Base-by-base conservation (phyloP, 306 rosid genomes). In the Rosa lucieae region DNA sequence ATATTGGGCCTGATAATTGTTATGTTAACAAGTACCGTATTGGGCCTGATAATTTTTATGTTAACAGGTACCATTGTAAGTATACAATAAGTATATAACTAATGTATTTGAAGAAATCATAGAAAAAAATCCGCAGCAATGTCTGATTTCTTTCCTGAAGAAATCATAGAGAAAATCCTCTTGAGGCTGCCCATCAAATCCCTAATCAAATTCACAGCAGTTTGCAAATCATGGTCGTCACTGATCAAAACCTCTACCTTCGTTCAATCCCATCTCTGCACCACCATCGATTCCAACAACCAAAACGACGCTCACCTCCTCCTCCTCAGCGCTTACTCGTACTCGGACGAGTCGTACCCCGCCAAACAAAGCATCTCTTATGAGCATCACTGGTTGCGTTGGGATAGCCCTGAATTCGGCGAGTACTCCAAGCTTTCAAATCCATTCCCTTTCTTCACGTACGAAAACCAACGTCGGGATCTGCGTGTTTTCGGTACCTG, bases 231-330 rank as follows among this genome's bases (percentile, higher is more conserved):
- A 42, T 68, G 73, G 73, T 1, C 3, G 0, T n/a, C 51, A 6
- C 51, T 68, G 8, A 68, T 68, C 6, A 42, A 68, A 42, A 3
- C 32, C 29, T n/a, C 73, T 8, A 10, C 32, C 73, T 68, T 68
- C 35, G 5, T 42, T 2, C 6, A 42, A 9, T 4, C 49, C 32
- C 73, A 42, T 23, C 52, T 68, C 32, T 1, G 51, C 73, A 9
- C 15, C 17, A 68, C 32, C 20, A 18, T 68, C 73, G 35, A 68
- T 3, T 42, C 32, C 73, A 20, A 68, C 72, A 67, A 67, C 11
- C 21, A 67, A 39, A 67, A 67, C 32, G 73, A 42, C 35, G 9
- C 32, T 43, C 73, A 68, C 29, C 72, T 67, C 73, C 49, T 68
- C 21, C 32, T 42, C 12, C 51, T 42, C 58, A 17, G 21, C 21